Conservation (phyloP, 257 asterid genomes). For the Jacaranda mimosifolia region DNA sequence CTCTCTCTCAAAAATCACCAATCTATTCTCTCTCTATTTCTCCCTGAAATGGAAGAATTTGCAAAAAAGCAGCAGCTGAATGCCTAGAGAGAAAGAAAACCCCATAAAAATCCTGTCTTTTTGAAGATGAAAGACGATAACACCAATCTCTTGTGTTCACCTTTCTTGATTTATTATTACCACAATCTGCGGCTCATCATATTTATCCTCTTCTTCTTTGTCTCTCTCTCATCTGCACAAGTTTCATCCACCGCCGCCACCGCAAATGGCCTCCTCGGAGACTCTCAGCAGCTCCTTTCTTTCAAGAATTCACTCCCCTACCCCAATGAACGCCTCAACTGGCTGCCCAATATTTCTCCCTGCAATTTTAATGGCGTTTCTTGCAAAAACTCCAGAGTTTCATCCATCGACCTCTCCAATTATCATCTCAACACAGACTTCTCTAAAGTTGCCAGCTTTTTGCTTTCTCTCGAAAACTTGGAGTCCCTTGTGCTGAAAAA, state of each 20-base stretch:
- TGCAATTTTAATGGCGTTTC: slow-evolving; percentile 65
- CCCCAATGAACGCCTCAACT: slow-evolving; percentile 50
- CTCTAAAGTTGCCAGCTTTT: slow-evolving; percentile 45
- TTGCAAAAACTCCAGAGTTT: slow-evolving; percentile 56
- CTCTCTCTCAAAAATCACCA: slow-evolving; percentile 21
- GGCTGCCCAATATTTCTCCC: slow-evolving; percentile 53
- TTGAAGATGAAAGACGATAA: slow-evolving; percentile 53
- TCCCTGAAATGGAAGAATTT: slow-evolving; percentile 58
- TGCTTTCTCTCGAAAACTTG: slow-evolving; percentile 57
- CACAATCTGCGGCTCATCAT: slow-evolving; percentile 24
- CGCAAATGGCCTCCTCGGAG: slow-evolving; percentile 43
- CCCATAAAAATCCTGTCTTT: slow-evolving; percentile 25
- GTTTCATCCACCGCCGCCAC: slow-evolving; percentile 41
- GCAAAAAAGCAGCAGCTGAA: slow-evolving; percentile 42
- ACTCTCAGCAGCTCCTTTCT: slow-evolving; percentile 60
- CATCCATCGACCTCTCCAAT: slow-evolving; percentile 61
- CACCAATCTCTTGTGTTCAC: slow-evolving; percentile 30
- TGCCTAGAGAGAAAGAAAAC: slow-evolving; percentile 32
- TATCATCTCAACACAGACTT: slow-evolving; percentile 53
- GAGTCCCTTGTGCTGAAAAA: slow-evolving; percentile 63
- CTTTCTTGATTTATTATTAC: slow-evolving; percentile 25
- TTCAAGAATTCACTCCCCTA: slow-evolving; percentile 60
- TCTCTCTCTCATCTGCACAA: slow-evolving; percentile 23
- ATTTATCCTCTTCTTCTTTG: slow-evolving; percentile 18
- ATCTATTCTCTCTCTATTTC: slow-evolving; percentile 35